A percentile compares a stretch with the other conserved stretches of the same genome.
Conservation (phyloP, 31 red algal genomes). For the Asparagopsis taxiformis region DNA sequence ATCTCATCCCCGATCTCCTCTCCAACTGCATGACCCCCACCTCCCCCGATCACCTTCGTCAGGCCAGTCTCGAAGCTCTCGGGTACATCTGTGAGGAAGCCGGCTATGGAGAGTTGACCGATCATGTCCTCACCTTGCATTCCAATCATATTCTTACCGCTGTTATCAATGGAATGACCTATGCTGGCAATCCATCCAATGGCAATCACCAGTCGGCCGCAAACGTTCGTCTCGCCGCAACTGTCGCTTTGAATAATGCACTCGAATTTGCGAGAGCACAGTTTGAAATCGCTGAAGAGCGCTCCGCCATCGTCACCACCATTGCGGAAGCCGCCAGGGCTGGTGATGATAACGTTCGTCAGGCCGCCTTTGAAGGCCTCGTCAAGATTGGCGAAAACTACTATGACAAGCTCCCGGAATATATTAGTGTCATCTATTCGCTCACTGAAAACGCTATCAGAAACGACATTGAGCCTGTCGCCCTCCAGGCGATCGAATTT, state of each 20-base stretch:
- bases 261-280: slow-evolving; percentile 88
- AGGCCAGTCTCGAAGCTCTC: slow-evolving; percentile 78
- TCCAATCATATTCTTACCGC: slow-evolving; percentile 94
- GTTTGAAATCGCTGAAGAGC: slow-evolving; percentile 81
- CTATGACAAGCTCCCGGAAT: slow-evolving; percentile 86
- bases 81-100: slow-evolving; percentile 96
- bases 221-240: slow-evolving; percentile 81
- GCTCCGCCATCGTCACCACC: slow-evolving; percentile 80
- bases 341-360: slow-evolving; percentile 60
- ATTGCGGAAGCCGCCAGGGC: slow-evolving; percentile 72
- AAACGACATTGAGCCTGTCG: slow-evolving; percentile 83
- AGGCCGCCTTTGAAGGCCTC: slow-evolving; percentile 89
- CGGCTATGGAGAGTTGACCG: slow-evolving; percentile 41
- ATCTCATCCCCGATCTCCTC: slow-evolving; percentile 75
- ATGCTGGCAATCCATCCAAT: slow-evolving; percentile 17
- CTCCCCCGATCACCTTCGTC: slow-evolving; percentile 39
- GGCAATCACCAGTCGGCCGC: slow-evolving; percentile 33
- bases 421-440: slow-evolving; percentile 74
- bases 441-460: slow-evolving; percentile 86
- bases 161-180: slow-evolving; percentile 91
- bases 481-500: slow-evolving; percentile 98
- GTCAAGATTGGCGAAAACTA: slow-evolving; percentile 89
- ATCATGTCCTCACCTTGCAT: slow-evolving; percentile 57
- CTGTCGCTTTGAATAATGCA: slow-evolving; percentile 85
- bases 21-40: slow-evolving; percentile 1